Evolutionary conservation across 139 green algal species (phyloP).

Genomic region (Yamagishiella unicocca): DNA sequence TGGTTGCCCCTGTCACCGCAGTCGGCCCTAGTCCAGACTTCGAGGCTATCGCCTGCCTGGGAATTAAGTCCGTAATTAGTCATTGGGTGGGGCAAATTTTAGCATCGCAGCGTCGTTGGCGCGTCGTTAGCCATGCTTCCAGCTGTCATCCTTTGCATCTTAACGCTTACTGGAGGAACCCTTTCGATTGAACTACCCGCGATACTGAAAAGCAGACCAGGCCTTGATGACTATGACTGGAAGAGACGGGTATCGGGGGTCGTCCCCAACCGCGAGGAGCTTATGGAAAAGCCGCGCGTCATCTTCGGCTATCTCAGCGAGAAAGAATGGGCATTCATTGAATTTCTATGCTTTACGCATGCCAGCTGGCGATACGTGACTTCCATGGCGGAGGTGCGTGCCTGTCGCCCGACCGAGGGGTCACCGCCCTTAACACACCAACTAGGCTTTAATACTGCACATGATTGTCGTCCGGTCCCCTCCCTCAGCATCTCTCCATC

Average conservation of each 20-base stretch:
- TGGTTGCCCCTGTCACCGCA: no score
- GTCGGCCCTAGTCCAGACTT: no score
- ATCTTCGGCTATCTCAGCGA: constrained; percentile 20
- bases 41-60: no score
- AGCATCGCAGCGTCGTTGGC: no score
- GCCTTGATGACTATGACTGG: background rate
- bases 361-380: constrained; percentile 32
- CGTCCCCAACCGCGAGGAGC: constrained; percentile 11
- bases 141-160: background rate
- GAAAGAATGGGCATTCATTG: constrained; percentile 36
- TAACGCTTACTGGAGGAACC: background rate
- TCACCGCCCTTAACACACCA: no score
- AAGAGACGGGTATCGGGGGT: background rate
- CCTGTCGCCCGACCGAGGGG: no score
- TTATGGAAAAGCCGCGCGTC: background rate
- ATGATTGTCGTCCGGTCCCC: no score
- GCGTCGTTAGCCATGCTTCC: no score
- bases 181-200: background rate
- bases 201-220: background rate
- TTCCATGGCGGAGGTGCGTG: background rate
- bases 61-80: no score
- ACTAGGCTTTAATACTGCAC: no score
- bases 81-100: no score
- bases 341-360: constrained; percentile 38
- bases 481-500: no score